Conservation (phyloP, 1,139 yeast genomes). For the Pichia sp. region DNA sequence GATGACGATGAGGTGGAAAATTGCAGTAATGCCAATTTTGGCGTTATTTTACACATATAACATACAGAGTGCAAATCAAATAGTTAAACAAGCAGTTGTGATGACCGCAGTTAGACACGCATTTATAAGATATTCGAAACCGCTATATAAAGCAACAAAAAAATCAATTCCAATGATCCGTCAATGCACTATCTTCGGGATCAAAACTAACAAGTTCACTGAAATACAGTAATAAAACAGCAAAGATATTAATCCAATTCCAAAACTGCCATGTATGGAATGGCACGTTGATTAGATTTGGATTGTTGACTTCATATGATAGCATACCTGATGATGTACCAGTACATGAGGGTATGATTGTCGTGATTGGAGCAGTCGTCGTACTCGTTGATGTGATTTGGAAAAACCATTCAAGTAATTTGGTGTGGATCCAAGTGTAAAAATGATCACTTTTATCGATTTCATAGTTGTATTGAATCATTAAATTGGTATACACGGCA, state of each 20-base stretch:
- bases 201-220: slow-evolving; percentile 46
- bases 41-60: too few species aligned
- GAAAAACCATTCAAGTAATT: slow-evolving; percentile 4
- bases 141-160: too few species aligned
- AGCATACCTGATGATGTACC: slow-evolving; percentile 1
- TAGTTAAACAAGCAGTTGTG: too few species aligned
- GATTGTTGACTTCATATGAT: background rate
- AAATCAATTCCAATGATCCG: slow-evolving; percentile 23
- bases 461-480: slow-evolving; percentile 83
- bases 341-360: background rate
- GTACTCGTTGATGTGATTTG: background rate
- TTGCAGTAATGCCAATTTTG: too few species aligned
- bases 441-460: slow-evolving; percentile 33
- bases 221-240: slow-evolving; percentile 70
- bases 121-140: too few species aligned
- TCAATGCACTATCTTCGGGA: slow-evolving; percentile 25
- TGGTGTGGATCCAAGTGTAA: slow-evolving; percentile 20
- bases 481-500: slow-evolving; percentile 89
- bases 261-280: slow-evolving; percentile 88
- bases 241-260: slow-evolving; percentile 91
- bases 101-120: too few species aligned
- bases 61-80: too few species aligned
- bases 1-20: too few species aligned
- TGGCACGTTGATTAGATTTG: slow-evolving; percentile 13
- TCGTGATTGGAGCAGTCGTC: background rate